Evolutionary conservation across 2,329 filamentous ascomycete genomes (phyloP), one percentile per base, ranked within the genome.

Genomic region (Talaromyces rugulosus): DNA sequence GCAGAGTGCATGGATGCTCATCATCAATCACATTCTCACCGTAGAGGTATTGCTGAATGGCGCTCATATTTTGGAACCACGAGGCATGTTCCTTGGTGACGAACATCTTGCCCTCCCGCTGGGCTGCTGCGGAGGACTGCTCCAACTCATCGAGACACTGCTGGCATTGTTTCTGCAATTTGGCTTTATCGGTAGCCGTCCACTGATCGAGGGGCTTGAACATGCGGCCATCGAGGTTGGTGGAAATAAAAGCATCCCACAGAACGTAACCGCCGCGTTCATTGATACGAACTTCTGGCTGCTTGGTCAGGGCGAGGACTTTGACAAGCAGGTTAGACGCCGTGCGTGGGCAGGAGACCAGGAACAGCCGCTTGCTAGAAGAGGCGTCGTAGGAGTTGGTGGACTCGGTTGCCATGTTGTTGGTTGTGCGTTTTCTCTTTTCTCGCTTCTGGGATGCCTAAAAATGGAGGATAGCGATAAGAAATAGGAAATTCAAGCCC

Each of bases 81-180:
- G 68, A 67, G 34, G 70, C 67, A 42, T 78, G 76, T 59, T 78
- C 76, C 61, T 78, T 78, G 42, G 71, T 66, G 56, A 77, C 74
- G 14, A 72, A 64, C 28, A 66, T 66, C 56, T 74, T 74, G 44
- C 66, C 65, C 18, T 70, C 60, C 2, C 60, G 52, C 42, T 67
- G 59, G 1, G 74, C 73, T 2, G 58, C 51, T 0, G 62, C 42
- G 4, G 69, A 59, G 34, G 62, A 64, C 16, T 68, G 63, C 51
- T 75, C 68, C 4, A 77, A 59, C 0, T 60, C 58, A 34, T 73
- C 63, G 31, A 74, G 64, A 36, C 69, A 70, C 8, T 52, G 18
- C 59, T 75, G 73, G 63, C 69, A 73, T 44, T 34, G 23, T 51
- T 51, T 28, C 44, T 28, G 44, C 44, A 51, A 8, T 6, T 9